Conservation (phyloP, 2,329 filamentous ascomycete genomes). For the Aspergillus ruber region DNA sequence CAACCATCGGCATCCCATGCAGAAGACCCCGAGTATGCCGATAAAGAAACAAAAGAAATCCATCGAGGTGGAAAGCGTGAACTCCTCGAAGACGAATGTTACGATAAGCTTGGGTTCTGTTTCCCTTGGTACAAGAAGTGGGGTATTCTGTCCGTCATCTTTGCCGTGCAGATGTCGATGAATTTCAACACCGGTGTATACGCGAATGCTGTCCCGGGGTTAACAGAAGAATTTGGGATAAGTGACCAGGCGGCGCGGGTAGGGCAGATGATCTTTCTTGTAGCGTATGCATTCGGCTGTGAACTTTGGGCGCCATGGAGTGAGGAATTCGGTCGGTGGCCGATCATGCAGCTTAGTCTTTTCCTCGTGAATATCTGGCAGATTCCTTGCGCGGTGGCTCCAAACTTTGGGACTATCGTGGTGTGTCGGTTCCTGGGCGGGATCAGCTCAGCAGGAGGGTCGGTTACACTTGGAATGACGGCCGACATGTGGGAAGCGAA, state of each 20-base stretch:
- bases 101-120: constrained; percentile 57
- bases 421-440: constrained; percentile 62
- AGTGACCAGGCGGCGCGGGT: constrained; percentile 60
- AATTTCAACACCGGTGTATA: constrained; percentile 71
- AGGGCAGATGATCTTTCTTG: constrained; percentile 69
- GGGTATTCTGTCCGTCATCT: constrained; percentile 62
- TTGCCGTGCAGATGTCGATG: constrained; percentile 67
- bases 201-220: constrained; percentile 58
- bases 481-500: constrained; percentile 57
- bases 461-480: constrained; percentile 59
- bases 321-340: constrained; percentile 72
- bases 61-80: constrained; percentile 23
- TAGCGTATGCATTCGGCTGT: constrained; percentile 78
- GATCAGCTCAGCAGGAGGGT: constrained; percentile 57
- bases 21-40: too few species aligned
- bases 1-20: too few species aligned
- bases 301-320: constrained; percentile 84
- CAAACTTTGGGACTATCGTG: constrained; percentile 63
- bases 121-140: constrained; percentile 62
- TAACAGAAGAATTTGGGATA: constrained; percentile 60
- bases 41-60: too few species aligned
- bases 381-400: constrained; percentile 62
- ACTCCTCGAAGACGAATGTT: constrained; percentile 52
- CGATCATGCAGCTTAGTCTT: constrained; percentile 65
- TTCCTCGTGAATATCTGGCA: constrained; percentile 75